These are phyloP conservation scores for Thinopyrum elongatum DNA, from an alignment of 176 grass and related monocot species.

Conservation along the genomic window DNA sequence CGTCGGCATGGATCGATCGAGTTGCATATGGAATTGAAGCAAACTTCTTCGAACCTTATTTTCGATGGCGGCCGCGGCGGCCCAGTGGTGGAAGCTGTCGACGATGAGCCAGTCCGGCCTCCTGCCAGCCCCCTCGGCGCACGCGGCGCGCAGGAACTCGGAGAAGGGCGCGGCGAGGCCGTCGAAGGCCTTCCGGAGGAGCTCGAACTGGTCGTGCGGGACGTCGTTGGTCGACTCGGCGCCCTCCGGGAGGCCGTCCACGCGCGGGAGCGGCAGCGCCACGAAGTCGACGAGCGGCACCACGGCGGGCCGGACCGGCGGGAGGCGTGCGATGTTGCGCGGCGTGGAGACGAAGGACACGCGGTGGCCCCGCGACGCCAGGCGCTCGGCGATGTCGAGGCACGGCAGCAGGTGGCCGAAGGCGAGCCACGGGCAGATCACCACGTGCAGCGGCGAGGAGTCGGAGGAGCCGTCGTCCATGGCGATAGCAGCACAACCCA, in stretches of 20 bases:
- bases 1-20: no score
- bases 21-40: no score
- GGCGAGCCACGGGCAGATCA: slow-evolving; percentile 13
- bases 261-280: not conserved
- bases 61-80: not conserved
- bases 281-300: not conserved
- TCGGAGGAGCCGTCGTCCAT: not conserved
- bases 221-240: slow-evolving; percentile 3
- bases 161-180: not conserved
- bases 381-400: not conserved
- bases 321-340: slow-evolving; percentile 13
- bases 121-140: not conserved
- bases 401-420: slow-evolving; percentile 11
- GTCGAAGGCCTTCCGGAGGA: slow-evolving; percentile 12
- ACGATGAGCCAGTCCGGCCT: not conserved
- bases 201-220: not conserved
- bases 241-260: not conserved
- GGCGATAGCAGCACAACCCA: not conserved
- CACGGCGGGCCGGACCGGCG: not conserved
- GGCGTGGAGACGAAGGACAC: not conserved
- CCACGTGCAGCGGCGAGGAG: not conserved
- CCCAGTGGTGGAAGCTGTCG: not conserved
- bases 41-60: not conserved
- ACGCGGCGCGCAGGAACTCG: not conserved
- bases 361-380: not conserved